phyloP scores from a whole-genome alignment of 768 basidiomycete species.

The Mrakia blollopis region DNA sequence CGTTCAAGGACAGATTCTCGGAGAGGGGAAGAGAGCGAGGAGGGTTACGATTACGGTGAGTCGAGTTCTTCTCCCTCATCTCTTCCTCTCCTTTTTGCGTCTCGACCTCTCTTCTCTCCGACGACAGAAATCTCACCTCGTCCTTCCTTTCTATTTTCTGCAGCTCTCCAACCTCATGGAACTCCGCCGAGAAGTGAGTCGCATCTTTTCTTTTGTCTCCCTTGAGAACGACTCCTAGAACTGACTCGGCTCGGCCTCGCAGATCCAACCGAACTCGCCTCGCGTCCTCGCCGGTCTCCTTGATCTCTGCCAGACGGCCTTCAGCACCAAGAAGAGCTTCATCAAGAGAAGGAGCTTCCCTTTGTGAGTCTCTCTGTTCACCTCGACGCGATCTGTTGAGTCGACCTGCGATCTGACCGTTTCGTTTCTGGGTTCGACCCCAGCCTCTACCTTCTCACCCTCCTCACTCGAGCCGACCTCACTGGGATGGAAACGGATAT shows the following conservation, averaged over 20 bases:
- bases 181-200: conserved; percentile 11
- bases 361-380: conserved; percentile 18
- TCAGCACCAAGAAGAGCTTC: conserved; percentile 30
- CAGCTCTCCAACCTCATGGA: conserved; percentile 9
- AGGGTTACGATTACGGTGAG: conserved; percentile 31
- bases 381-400: not conserved
- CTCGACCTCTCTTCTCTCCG: not conserved
- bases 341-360: conserved; percentile 31
- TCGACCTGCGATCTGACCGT: not conserved
- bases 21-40: conserved; percentile 25
- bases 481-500: conserved; percentile 23
- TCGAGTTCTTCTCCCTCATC: not conserved
- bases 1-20: conserved; percentile 23
- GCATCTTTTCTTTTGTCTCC: not conserved
- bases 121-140: not conserved
- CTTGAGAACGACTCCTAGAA: no score
- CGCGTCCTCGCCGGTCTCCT: conserved; percentile 7
- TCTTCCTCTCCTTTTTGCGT: no score
- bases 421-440: not conserved
- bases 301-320: conserved; percentile 20
- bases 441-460: conserved; percentile 30
- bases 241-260: not conserved
- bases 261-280: conserved; percentile 29
- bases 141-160: not conserved
- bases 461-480: conserved; percentile 30